These are phyloP conservation scores for Leishmania lainsoni DNA, from an alignment of 208 protist genomes.

Conservation along the genomic window DNA sequence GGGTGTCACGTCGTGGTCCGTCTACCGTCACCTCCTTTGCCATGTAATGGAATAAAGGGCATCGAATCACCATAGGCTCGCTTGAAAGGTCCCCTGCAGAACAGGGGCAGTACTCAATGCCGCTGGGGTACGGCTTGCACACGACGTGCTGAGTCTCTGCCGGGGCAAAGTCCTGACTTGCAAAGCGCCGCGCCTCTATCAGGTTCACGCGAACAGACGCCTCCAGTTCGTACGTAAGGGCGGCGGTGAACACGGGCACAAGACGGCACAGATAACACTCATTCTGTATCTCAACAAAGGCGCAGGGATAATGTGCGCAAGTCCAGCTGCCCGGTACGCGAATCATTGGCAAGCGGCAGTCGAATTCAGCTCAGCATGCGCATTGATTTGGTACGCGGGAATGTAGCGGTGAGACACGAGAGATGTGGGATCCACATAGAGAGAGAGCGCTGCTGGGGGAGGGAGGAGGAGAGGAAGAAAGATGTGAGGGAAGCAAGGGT, in stretches of 20 bases:
- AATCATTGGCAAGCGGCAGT: constrained; percentile 36
- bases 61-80: constrained; percentile 25
- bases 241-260: constrained; percentile 29
- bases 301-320: constrained; percentile 40
- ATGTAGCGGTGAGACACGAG: neutral
- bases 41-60: constrained; percentile 18
- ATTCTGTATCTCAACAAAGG: constrained; percentile 48
- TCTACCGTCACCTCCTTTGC: constrained; percentile 32
- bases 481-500: neutral
- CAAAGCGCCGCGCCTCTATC: constrained; percentile 31
- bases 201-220: constrained; percentile 19
- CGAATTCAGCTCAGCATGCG: neutral
- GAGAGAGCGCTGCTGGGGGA: neutral
- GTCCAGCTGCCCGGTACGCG: constrained; percentile 52
- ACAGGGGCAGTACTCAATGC: constrained; percentile 11
- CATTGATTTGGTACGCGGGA: neutral
- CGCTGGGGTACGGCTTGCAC: neutral
- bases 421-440: neutral
- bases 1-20: constrained; percentile 15
- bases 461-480: neutral
- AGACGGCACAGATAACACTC: constrained; percentile 34
- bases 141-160: constrained; percentile 39
- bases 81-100: neutral
- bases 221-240: constrained; percentile 24
- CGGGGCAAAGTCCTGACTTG: constrained; percentile 53